Conservation (phyloP, 208 protist species). For the Leptomonas pyrrhocoris region DNA sequence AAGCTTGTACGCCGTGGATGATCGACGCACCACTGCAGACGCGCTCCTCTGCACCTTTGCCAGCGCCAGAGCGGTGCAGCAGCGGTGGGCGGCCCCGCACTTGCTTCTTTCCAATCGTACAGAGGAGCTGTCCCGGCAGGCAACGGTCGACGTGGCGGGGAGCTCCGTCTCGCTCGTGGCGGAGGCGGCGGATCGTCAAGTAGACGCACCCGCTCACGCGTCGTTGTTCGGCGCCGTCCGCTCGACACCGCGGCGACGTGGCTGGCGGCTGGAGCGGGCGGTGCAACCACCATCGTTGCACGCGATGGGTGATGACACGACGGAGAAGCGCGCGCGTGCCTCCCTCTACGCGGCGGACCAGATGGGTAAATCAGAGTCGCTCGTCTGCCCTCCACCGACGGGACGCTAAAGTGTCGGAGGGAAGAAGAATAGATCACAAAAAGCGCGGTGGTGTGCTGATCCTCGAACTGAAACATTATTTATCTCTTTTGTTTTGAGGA, state of each 20-base stretch:
- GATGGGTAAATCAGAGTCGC: slow-evolving; percentile 1
- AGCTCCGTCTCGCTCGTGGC: neutral
- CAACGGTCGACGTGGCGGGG: too few relatives aligned
- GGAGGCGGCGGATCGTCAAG: neutral
- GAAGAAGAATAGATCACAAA: too few relatives aligned
- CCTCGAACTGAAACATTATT: too few relatives aligned
- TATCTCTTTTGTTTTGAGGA: too few relatives aligned
- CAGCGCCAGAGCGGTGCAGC: too few relatives aligned
- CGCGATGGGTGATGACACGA: neutral
- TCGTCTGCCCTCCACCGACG: neutral
- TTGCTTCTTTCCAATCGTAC: too few relatives aligned
- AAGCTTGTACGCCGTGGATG: too few relatives aligned
- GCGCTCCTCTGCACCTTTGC: too few relatives aligned
- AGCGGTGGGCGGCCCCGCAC: too few relatives aligned
- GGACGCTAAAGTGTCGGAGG: too few relatives aligned
- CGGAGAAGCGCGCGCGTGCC: slow-evolving; percentile 4
- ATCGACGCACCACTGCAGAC: too few relatives aligned
- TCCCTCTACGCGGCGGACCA: slow-evolving; percentile 15
- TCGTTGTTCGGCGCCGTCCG: neutral
- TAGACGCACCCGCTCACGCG: neutral
- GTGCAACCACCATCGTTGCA: neutral
- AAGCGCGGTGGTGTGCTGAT: neutral
- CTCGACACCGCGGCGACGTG: neutral
- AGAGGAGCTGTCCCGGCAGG: too few relatives aligned
- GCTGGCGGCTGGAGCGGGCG: slow-evolving; percentile 14